These are phyloP conservation scores for Lasiosphaeria ovina DNA, from an alignment of 495 filamentous ascomycete species.

Conservation along the genomic window DNA sequence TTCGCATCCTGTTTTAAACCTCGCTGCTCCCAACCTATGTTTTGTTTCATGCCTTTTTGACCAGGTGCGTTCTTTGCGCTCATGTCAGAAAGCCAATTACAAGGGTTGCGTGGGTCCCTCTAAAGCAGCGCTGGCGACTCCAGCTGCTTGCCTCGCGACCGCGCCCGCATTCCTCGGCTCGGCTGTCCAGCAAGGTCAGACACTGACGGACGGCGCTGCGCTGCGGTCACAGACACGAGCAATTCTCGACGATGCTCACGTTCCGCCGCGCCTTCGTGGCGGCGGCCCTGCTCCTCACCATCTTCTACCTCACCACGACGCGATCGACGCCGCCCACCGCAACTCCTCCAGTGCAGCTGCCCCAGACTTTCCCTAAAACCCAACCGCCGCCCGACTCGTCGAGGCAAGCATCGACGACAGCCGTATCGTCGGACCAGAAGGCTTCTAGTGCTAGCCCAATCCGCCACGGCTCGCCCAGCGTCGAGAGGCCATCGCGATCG, in stretches of 20 bases:
- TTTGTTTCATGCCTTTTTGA: no score
- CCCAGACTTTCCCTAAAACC: slow-evolving; percentile 28
- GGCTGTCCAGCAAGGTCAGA: no score
- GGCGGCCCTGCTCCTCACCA: slow-evolving; percentile 63
- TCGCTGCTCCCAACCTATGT: no score
- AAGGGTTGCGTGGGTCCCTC: no score
- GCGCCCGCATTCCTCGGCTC: no score
- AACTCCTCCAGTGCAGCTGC: slow-evolving; percentile 13
- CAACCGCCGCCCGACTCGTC: slow-evolving; percentile 18
- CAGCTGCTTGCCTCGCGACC: no score
- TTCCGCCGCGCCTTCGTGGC: slow-evolving; percentile 71
- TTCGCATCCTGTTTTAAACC: no score
- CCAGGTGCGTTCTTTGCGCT: no score
- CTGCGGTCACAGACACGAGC: slow-evolving; percentile 7
- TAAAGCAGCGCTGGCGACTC: no score
- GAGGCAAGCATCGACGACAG: slow-evolving; percentile 25
- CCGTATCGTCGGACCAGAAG: slow-evolving; percentile 15
- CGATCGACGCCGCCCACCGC: slow-evolving; percentile 42
- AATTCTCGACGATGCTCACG: slow-evolving; percentile 49
- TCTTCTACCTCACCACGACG: slow-evolving; percentile 70
- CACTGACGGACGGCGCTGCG: neutral
- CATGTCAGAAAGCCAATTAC: no score
- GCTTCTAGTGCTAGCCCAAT: slow-evolving; percentile 16
- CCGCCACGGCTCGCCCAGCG: slow-evolving; percentile 21
- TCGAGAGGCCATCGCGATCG: slow-evolving; percentile 18